These are phyloP conservation scores for Hyaloscypha hepaticicola DNA, from an alignment of 495 filamentous ascomycete species.

Conservation along the genomic window DNA sequence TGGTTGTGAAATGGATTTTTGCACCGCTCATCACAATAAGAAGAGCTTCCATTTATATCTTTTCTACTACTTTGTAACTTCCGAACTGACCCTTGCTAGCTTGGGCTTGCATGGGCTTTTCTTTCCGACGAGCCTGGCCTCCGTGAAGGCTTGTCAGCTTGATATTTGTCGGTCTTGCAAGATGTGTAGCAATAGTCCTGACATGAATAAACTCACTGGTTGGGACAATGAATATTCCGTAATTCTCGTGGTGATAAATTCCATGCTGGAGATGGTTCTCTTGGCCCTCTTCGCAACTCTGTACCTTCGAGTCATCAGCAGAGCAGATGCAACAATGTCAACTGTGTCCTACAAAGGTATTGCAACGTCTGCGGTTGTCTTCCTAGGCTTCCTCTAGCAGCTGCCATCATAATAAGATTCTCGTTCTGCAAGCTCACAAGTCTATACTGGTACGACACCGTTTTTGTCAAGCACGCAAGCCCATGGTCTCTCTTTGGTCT, in stretches of 20 bases:
- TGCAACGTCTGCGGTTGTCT: slow-evolving; percentile 77
- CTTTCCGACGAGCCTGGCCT: slow-evolving; percentile 69
- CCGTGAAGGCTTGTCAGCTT: slow-evolving; percentile 70
- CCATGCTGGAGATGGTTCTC: slow-evolving; percentile 80
- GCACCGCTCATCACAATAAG: slow-evolving; percentile 83
- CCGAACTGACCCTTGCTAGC: slow-evolving; percentile 37
- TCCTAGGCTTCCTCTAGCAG: slow-evolving; percentile 79
- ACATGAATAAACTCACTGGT: slow-evolving; percentile 77
- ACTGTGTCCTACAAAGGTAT: slow-evolving; percentile 59
- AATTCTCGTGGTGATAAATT: slow-evolving; percentile 86
- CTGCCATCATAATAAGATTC: slow-evolving; percentile 74
- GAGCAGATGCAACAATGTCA: slow-evolving; percentile 24
- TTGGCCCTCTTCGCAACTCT: slow-evolving; percentile 79
- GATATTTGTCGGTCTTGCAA: slow-evolving; percentile 73
- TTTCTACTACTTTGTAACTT: not conserved
- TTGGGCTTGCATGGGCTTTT: slow-evolving; percentile 77
- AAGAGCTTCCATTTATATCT: not conserved
- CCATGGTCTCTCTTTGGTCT: slow-evolving; percentile 83
- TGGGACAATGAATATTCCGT: slow-evolving; percentile 86
- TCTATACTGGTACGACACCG: slow-evolving; percentile 60
- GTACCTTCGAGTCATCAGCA: slow-evolving; percentile 70
- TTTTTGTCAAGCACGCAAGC: slow-evolving; percentile 63
- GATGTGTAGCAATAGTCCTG: slow-evolving; percentile 86
- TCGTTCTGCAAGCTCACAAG: slow-evolving; percentile 53
- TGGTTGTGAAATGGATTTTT: slow-evolving; percentile 90